Conservation (phyloP, 1,284 basidiomycete genomes). For the Veloboletus limbatus region DNA sequence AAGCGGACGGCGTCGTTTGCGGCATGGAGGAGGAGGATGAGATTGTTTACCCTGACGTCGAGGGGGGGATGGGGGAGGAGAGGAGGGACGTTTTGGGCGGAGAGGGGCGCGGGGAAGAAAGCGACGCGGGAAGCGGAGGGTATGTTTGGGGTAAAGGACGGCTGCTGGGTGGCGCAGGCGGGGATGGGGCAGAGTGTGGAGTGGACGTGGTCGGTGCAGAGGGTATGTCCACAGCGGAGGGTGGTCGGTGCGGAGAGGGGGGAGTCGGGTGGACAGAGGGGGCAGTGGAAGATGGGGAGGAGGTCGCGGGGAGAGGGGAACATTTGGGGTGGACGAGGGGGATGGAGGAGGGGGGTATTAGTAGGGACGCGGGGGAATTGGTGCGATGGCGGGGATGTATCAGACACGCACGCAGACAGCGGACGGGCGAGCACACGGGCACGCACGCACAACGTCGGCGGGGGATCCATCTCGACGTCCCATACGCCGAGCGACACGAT, state of each 20-base stretch:
- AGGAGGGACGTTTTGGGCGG: conserved; percentile 13
- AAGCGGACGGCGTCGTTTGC: conserved; percentile 3
- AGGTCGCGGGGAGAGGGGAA: conserved; percentile 22
- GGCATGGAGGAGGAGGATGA: conserved; percentile 47
- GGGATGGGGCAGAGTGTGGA: conserved; percentile 25
- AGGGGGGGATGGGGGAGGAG: conserved; percentile 19
- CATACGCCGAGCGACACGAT: conserved; percentile 16
- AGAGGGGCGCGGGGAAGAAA: conserved; percentile 30
- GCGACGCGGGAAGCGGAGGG: conserved; percentile 38
- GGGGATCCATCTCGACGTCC: conserved; percentile 29
- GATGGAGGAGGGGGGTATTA: conserved; percentile 10
- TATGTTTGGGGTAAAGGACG: conserved; percentile 25
- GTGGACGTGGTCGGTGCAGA: conserved; percentile 38
- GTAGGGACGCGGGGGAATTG: conserved; percentile 22
- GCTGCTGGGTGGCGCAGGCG: conserved; percentile 17
- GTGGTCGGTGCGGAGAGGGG: conserved; percentile 46
- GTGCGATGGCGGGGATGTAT: conserved; percentile 18
- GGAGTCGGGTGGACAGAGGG: conserved; percentile 38
- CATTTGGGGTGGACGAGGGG: conserved; percentile 15
- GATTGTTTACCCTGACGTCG: conserved; percentile 66
- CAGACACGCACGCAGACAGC: conserved; percentile 19
- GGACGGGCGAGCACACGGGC: conserved; percentile 11
- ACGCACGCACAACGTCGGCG: conserved; percentile 28
- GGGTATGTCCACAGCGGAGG: conserved; percentile 55
- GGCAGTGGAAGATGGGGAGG: conserved; percentile 39